These are phyloP conservation scores for Phytopythium mirpurense DNA, from an alignment of 352 stramenopile genomes.

Conservation along the genomic window DNA sequence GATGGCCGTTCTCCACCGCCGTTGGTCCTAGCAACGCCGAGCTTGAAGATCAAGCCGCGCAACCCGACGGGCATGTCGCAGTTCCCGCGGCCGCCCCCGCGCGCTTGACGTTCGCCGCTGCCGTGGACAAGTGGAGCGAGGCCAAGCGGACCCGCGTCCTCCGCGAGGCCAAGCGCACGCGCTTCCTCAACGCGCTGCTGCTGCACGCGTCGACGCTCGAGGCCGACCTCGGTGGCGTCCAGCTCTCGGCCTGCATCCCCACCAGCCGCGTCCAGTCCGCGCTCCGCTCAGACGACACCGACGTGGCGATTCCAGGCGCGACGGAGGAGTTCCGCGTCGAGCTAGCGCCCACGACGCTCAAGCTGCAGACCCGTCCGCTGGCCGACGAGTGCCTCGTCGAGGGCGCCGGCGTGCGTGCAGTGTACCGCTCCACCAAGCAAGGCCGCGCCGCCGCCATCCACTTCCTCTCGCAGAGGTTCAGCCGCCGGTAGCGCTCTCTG, in stretches of 20 bases:
- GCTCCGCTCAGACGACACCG: neutral
- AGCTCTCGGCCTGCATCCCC: constrained; percentile 38
- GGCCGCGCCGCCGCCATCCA: constrained; percentile 51
- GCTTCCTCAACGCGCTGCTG: constrained; percentile 52
- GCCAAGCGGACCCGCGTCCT: constrained; percentile 11
- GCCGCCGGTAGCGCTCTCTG: constrained; percentile 2
- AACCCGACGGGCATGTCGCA: constrained; percentile 5
- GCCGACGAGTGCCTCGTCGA: constrained; percentile 55
- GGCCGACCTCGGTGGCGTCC: constrained; percentile 33
- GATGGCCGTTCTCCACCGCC: neutral
- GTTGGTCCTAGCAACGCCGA: too few relatives aligned
- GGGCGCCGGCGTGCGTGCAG: constrained; percentile 27
- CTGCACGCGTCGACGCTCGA: constrained; percentile 49
- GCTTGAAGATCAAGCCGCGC: neutral
- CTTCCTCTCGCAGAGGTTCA: constrained; percentile 34
- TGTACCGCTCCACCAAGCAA: constrained; percentile 54
- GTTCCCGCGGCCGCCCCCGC: constrained; percentile 2
- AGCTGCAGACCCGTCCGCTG: constrained; percentile 42
- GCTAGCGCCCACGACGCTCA: constrained; percentile 15
- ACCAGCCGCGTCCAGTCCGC: constrained; percentile 36
- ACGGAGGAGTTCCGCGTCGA: constrained; percentile 3
- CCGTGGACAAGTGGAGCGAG: constrained; percentile 14
- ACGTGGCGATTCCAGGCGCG: constrained; percentile 1
- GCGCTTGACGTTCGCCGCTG: neutral
- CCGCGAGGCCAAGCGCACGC: constrained; percentile 27